Conservation (phyloP, 345 rosid species). For the Rhizophora mangle region DNA sequence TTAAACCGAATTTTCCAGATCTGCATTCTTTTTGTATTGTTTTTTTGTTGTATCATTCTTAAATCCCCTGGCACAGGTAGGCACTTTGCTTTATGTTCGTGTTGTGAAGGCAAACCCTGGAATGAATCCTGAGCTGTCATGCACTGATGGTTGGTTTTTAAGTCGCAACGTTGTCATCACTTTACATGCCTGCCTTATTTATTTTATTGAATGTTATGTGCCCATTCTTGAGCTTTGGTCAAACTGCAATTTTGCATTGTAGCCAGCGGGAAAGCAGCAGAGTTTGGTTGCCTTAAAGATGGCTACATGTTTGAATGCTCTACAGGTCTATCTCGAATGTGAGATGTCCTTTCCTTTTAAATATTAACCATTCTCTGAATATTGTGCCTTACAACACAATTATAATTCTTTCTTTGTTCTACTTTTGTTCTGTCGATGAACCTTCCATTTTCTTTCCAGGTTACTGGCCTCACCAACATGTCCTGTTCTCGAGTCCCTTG, state of each 20-base stretch:
- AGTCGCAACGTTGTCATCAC: slow-evolving; percentile 6
- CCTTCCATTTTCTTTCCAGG: slow-evolving; percentile 34
- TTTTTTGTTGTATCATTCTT: not conserved
- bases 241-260: slow-evolving; percentile 13
- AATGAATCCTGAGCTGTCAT: slow-evolving; percentile 70
- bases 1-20: not conserved
- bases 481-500: slow-evolving; percentile 75
- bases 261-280: slow-evolving; percentile 82
- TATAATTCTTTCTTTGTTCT: not conserved
- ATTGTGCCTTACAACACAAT: not conserved
- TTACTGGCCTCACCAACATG: slow-evolving; percentile 67
- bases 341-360: slow-evolving; percentile 22
- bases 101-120: slow-evolving; percentile 73
- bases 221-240: slow-evolving; percentile 4
- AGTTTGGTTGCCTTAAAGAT: slow-evolving; percentile 66
- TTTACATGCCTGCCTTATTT: not conserved
- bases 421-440: slow-evolving; percentile 1
- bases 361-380: not conserved
- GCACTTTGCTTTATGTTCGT: slow-evolving; percentile 67
- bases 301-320: slow-evolving; percentile 86
- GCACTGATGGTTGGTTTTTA: slow-evolving; percentile 58
- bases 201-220: not conserved
- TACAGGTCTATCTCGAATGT: slow-evolving; percentile 79
- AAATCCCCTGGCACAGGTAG: slow-evolving; percentile 43
- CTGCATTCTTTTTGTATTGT: not conserved